Percentiles rank a stretch among this genome's conserved stretches.
Conservation (phyloP, 2,329 filamentous ascomycete species). For the Metarhizium rileyi region DNA sequence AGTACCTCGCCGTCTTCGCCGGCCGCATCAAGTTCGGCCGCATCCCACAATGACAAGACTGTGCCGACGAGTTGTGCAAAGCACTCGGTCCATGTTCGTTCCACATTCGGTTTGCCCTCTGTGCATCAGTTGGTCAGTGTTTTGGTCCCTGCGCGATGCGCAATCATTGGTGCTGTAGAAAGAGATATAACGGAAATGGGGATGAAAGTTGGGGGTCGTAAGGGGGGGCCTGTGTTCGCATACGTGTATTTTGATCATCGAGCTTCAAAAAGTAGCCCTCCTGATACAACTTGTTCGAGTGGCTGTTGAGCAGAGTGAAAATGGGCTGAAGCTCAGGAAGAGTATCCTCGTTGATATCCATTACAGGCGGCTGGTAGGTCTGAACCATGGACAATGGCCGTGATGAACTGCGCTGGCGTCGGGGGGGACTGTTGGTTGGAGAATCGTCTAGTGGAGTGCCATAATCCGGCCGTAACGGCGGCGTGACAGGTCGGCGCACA, state of each 20-base stretch:
- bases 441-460: conserved; percentile 31
- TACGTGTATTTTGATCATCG: conserved; percentile 87
- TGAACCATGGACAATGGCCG: conserved; percentile 80
- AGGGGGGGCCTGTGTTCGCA: conserved; percentile 27
- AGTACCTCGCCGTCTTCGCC: conserved; percentile 77
- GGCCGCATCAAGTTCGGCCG: conserved; percentile 78
- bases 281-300: conserved; percentile 93
- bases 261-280: conserved; percentile 97
- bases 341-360: conserved; percentile 77
- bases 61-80: conserved; percentile 96
- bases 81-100: conserved; percentile 90
- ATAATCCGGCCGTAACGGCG: conserved; percentile 31
- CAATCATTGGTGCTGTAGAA: background rate
- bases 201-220: background rate
- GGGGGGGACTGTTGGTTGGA: conserved; percentile 29
- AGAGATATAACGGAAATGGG: background rate
- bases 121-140: conserved; percentile 9
- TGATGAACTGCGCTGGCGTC: conserved; percentile 41
- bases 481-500: conserved; percentile 27
- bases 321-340: conserved; percentile 90
- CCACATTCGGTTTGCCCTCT: conserved; percentile 80
- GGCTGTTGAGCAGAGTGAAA: conserved; percentile 87
- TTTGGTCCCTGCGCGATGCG: background rate
- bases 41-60: conserved; percentile 91
- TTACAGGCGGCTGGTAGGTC: conserved; percentile 73